Evolutionary conservation across 148 eudicot species (phyloP), one percentile per base, ranked within the genome.

Genomic region (Mesembryanthemum crystallinum): DNA sequence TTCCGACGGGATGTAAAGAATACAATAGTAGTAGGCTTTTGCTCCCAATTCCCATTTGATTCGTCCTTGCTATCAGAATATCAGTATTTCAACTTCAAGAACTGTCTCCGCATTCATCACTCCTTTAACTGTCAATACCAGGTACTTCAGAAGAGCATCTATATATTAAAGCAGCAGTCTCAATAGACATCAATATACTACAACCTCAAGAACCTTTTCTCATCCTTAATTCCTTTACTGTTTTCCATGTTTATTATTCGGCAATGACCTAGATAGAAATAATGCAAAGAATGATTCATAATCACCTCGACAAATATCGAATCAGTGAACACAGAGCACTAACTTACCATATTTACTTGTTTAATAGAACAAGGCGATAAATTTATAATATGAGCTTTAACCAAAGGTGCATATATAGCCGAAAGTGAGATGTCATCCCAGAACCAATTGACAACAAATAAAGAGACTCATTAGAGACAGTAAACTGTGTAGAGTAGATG

Each of bases 251-350:
- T 74, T 71, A 57, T 71, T 76, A 75, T 64, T 67, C 64, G 18
- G 83, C 76, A 76, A 54, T 65, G 83, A 71, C 77, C 83, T 81
- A 81, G 57, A 76, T 72, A 45, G 25, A 71, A 32, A 61, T 64
- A 58, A 80, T 67, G 79, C 63, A 76, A 64, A 64, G 70, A 42
- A 74, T 63, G 78, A 79, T 72, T 49, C 37, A 49, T 60, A 60
- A 0, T 28, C 28, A 51, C 28, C 27, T 64, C 47, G 28, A 32
- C n/a, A 37, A 2, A 42, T 15, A 28, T 8, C 33, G 45, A n/a
- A 52, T 25, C 21, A 54, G 66, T 54, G 45, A 79, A 58, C 43
- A 72, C 11, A 62, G 33, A 23, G 55, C 30, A 60, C 58, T 28
- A 23, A 21, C 30, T 67, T 49, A 62, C 33, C 25, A 30, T 30